Base-by-base conservation (phyloP, 2,329 filamentous ascomycete genomes). In the Xenoacremonium recifei region DNA sequence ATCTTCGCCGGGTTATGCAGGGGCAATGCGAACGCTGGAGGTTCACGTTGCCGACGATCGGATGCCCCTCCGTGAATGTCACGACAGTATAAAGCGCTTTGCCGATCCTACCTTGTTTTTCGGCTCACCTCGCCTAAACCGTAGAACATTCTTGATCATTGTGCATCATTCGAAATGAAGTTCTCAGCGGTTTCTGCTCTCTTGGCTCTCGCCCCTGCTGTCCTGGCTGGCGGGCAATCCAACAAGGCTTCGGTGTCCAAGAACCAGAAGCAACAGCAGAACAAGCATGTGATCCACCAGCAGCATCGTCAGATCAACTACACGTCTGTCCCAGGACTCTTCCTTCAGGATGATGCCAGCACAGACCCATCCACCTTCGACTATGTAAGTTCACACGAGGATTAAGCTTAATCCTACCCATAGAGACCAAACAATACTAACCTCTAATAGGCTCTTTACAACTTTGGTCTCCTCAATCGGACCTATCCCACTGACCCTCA, bases 381-480 rank as follows among this genome's bases (percentile, higher is more conserved):
- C 62, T 86, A 85, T 56, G 82, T 86, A 61, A 55, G 72, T 56
- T 42, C 13, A 6, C 36, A 5, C 43, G 35, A 15, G 13, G 10
- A 4, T 10, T 6, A 16, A 10, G 4, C 21, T 29, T 17, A 18
- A 10, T 19, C 5, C 3, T 4, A 13, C 4, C 7, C 13, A 3
- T 12, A 21, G 12, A 15, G 33, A 15, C 19, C 20, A 33, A 20
- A 39, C 49, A 39, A 53, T 31, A 18, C 44, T 37, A 27, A 36
- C 30, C 6, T 40, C 11, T 4, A 20, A 16, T 44, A 85, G 80
- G 78, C 74, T 19, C 64, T 71, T 21, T 68, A 66, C 42, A 86
- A 85, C 65, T 84, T 85, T 55, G 85, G 84, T 20, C 69, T 88
- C 17, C 72, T 87, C 48, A 74, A 84, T 54, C 74, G 75, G 35